Base-by-base conservation (phyloP, 768 basidiomycete species). In the Tricholoma bakamatsutake region DNA sequence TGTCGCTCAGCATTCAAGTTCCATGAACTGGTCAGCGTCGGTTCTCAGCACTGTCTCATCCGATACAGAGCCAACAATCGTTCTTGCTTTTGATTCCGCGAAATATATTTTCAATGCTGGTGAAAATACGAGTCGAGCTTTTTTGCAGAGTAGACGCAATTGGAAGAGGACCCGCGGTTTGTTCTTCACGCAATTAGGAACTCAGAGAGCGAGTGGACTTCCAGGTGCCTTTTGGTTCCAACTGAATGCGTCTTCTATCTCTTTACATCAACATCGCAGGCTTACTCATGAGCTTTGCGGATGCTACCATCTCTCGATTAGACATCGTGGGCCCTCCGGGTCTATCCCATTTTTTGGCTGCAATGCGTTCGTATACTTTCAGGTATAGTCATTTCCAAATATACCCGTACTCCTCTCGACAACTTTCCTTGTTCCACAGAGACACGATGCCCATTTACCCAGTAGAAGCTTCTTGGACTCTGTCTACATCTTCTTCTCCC, bases 101-200 rank as follows among this genome's bases (percentile, higher is more conserved):
- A 88, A 91, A 62, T 98, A 94, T 62, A 77, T 95, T 37, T 93
- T 98, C 78, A 94, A 94, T 69, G 83, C 78, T 17, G 87, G 90
- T 7, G 93, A 97, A 69, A 88, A 87, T 56, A 84, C 87, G 1
- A 85, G 83, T 42, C 75, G 95, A 34, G 73, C 87, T 0, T 88
- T 88, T 65, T 69, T 85, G 13, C 87, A 93, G 71, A 82, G 82
- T 56, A 74, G 73, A 59, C 72, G 79, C 45, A 82, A 81, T 49
- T 81, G 90, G 79, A 82, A 78, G 65, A 87, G 82, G 61, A 76
- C 88, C 4, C 78, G 76, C 35, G 85, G 77, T 1, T 56, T 96
- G 8, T 95, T 97, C 69, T 71, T 93, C 59, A 88, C 85, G 1
- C 80, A 83, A 42, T 71, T 84, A 0, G 76, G 79, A 27, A 78